These are phyloP conservation scores for Mycena floridula DNA, from an alignment of 768 basidiomycete species.

Conservation along the genomic window DNA sequence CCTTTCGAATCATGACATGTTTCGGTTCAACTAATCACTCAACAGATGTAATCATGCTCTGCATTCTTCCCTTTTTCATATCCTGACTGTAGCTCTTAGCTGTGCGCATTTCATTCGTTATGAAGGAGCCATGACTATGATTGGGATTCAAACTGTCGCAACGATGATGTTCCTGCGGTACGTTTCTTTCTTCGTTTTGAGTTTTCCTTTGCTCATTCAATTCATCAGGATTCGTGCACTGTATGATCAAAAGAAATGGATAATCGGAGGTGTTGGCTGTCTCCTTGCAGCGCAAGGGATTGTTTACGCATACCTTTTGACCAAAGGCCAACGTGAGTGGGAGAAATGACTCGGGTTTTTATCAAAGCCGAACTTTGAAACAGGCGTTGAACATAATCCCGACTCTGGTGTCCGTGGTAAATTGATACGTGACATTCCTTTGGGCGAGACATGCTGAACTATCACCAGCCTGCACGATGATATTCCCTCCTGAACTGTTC, in stretches of 20 bases:
- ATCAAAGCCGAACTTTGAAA: too few relatives aligned
- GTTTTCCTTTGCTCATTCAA: conserved; percentile 11
- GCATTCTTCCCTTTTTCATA: not conserved
- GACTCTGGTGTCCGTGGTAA: conserved; percentile 6
- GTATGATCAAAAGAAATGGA: not conserved
- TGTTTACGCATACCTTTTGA: not conserved
- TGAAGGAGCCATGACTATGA: conserved; percentile 31
- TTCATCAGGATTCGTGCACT: not conserved
- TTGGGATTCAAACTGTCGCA: conserved; percentile 31
- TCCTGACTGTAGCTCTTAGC: conserved; percentile 10
- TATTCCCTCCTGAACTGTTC: not conserved
- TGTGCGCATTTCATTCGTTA: conserved; percentile 24
- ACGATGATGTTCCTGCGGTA: conserved; percentile 31
- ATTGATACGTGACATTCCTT: too few relatives aligned
- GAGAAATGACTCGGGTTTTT: too few relatives aligned
- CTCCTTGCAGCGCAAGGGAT: not conserved
- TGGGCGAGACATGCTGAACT: not conserved
- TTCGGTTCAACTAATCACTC: not conserved
- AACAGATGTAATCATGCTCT: not conserved
- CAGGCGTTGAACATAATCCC: not conserved
- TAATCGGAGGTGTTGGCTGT: not conserved
- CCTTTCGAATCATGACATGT: not conserved
- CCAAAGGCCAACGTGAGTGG: conserved; percentile 11
- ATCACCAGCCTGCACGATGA: not conserved
- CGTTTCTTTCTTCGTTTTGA: conserved; percentile 1